Evolutionary conservation across 2,329 filamentous ascomycete species (phyloP).

Genomic region (Xylariaceae sp.): DNA sequence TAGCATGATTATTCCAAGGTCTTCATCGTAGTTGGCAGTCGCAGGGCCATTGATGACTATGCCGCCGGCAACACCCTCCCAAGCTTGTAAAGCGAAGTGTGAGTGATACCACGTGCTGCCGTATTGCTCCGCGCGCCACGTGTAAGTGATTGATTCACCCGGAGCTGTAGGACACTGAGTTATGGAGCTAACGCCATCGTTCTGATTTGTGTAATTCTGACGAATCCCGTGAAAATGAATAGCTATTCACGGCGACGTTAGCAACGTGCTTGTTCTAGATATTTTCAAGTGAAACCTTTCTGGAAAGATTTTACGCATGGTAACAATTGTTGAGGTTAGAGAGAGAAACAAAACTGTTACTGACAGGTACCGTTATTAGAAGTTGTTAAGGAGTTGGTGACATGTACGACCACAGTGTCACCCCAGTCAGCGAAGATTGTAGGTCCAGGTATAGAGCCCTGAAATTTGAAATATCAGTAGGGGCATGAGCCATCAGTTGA

Average conservation of each 20-base stretch:
- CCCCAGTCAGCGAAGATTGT: slow-evolving; percentile 56
- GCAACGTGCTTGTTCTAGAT: too few relatives aligned
- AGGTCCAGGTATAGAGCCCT: slow-evolving; percentile 37
- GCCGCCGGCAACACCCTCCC: slow-evolving; percentile 63
- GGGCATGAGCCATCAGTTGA: not conserved
- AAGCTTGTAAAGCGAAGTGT: slow-evolving; percentile 57
- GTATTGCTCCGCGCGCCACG: slow-evolving; percentile 60
- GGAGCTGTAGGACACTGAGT: slow-evolving; percentile 59
- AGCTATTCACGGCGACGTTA: not conserved
- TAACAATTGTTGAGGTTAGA: not conserved
- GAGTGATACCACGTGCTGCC: slow-evolving; percentile 67
- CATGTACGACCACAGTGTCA: slow-evolving; percentile 55
- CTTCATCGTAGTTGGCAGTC: slow-evolving; percentile 65
- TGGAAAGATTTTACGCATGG: too few relatives aligned
- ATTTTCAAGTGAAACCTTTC: too few relatives aligned
- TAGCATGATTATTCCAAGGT: slow-evolving; percentile 64
- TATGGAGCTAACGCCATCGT: slow-evolving; percentile 61
- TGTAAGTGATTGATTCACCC: slow-evolving; percentile 60
- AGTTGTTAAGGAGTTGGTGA: slow-evolving; percentile 56
- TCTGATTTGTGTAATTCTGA: slow-evolving; percentile 58
- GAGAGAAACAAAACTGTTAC: slow-evolving; percentile 12
- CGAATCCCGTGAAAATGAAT: slow-evolving; percentile 70
- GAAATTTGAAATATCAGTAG: slow-evolving; percentile 14
- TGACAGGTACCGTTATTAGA: slow-evolving; percentile 63
- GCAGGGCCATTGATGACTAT: slow-evolving; percentile 68